These are phyloP conservation scores for Glaciozyma martinii DNA, from an alignment of 768 basidiomycete species.

Conservation along the genomic window DNA sequence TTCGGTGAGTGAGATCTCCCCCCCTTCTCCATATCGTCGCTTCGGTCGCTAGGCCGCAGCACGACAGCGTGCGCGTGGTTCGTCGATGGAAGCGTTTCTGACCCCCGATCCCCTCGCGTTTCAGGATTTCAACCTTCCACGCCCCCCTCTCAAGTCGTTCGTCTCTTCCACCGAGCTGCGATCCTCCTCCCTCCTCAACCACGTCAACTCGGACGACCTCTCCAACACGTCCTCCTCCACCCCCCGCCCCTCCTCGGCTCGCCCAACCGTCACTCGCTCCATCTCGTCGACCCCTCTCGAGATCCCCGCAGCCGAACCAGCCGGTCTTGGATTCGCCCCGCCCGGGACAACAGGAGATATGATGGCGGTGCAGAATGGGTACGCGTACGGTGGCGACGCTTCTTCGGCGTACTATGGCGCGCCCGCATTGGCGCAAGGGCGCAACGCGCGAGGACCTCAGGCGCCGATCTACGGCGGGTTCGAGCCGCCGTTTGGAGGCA, in stretches of 20 bases:
- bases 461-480: neutral
- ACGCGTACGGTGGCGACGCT: neutral
- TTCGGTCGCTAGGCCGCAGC: neutral
- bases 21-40: neutral
- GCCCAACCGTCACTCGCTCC: neutral
- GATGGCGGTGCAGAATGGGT: neutral
- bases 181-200: conserved; percentile 8
- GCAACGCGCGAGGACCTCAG: neutral
- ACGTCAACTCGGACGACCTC: conserved; percentile 13
- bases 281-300: neutral
- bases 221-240: neutral
- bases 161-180: conserved; percentile 18
- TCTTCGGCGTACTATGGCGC: neutral
- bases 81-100: neutral
- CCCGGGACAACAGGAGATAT: neutral
- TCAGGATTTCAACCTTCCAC: conserved; percentile 25
- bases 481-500: neutral
- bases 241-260: neutral
- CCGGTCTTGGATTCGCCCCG: conserved; percentile 15
- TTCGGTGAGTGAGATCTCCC: neutral
- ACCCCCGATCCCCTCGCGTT: neutral
- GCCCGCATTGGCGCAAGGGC: neutral
- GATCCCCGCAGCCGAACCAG: conserved; percentile 18
- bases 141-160: conserved; percentile 5
- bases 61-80: neutral